phyloP scores from a whole-genome alignment of 2,329 filamentous ascomycete genomes.

The Colletotrichum zoysiae region DNA sequence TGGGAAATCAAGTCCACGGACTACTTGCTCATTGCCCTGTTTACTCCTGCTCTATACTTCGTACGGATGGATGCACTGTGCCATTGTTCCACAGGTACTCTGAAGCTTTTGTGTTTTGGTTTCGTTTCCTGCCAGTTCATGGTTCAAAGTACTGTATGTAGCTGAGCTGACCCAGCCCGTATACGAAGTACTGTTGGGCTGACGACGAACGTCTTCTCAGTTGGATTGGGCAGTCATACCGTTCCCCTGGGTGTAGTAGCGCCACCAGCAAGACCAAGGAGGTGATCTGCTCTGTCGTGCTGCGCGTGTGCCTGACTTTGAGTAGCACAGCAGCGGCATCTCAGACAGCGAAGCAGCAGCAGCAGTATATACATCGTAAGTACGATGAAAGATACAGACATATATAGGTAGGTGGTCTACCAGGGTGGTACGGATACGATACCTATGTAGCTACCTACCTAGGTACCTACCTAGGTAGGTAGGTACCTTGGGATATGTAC shows the following conservation, averaged over 20 bases:
- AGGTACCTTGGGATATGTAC: neutral
- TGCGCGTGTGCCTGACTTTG: slow-evolving; percentile 31
- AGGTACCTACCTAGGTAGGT: too few relatives aligned
- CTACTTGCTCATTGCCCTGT: neutral
- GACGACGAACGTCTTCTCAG: neutral
- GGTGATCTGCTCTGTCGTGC: slow-evolving; percentile 6
- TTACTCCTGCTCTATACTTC: neutral
- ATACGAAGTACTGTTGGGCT: too few relatives aligned
- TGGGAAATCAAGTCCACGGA: neutral
- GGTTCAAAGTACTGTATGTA: too few relatives aligned
- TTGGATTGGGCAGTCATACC: slow-evolving; percentile 10
- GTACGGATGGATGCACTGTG: too few relatives aligned
- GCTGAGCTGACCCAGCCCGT: too few relatives aligned
- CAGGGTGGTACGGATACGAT: neutral
- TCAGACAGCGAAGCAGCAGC: slow-evolving; percentile 2
- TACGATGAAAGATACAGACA: neutral
- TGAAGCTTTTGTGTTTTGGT: too few relatives aligned
- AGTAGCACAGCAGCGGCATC: slow-evolving; percentile 24
- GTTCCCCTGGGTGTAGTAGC: slow-evolving; percentile 21
- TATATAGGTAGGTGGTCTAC: neutral
- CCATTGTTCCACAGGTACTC: too few relatives aligned
- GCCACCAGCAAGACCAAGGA: slow-evolving; percentile 7
- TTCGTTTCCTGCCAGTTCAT: too few relatives aligned
- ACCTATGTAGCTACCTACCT: too few relatives aligned
- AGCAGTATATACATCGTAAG: too few relatives aligned